Percentiles rank a stretch among this genome's conserved stretches.
Conservation (phyloP, 306 rosid genomes). For the Dalbergia cultrata region DNA sequence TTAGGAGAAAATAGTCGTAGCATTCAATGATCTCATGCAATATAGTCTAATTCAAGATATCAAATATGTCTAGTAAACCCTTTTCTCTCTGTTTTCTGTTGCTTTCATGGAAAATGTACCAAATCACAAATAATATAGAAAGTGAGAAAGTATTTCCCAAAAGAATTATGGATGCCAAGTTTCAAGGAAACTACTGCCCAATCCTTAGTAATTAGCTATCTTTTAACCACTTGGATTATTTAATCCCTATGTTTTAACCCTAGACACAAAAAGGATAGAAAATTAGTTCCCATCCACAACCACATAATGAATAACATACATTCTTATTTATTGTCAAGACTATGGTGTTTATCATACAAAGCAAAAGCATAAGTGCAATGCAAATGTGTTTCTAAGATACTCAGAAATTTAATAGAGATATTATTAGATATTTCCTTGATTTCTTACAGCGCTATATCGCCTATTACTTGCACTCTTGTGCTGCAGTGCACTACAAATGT, state of each 20-base stretch:
- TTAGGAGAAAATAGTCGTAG: neutral
- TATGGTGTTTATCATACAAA: neutral
- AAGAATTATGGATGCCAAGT: neutral
- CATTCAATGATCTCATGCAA: slow-evolving; percentile 18
- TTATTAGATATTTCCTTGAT: too few species aligned
- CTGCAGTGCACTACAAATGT: too few species aligned
- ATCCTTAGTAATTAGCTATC: neutral
- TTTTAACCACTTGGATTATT: neutral
- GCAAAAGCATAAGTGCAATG: neutral
- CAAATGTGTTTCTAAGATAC: too few species aligned
- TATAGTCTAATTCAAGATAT: neutral
- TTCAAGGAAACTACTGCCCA: neutral
- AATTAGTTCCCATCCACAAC: neutral
- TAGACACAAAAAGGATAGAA: too few species aligned
- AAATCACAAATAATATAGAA: neutral
- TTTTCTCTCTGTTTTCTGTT: neutral
- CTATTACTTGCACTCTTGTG: too few species aligned
- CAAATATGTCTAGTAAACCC: neutral
- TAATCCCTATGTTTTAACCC: too few species aligned
- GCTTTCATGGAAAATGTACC: neutral
- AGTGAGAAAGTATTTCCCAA: neutral
- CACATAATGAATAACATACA: too few species aligned
- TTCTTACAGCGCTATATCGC: too few species aligned
- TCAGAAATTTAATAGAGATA: too few species aligned
- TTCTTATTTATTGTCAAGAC: neutral